Evolutionary conservation across 148 eudicot species (phyloP), one percentile per base, ranked within the genome.

Genomic region (Nepenthes gracilis): DNA sequence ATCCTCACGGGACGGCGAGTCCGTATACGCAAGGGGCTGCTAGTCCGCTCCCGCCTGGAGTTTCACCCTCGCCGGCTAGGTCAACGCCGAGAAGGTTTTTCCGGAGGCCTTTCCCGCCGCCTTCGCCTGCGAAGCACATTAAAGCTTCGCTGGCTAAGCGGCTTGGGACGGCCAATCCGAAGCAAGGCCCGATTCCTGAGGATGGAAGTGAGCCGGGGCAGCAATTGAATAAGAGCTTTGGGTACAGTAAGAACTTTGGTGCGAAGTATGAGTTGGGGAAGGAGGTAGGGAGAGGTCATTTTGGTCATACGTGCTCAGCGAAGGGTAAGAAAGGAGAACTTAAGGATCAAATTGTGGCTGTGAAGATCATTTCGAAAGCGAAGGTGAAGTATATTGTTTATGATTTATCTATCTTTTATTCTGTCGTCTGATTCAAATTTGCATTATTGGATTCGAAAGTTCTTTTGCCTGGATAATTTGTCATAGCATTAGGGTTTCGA

Each of bases 121-220:
- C 89, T 9, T 84, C 89, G 11, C 89, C 89, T 35, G 89, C 89
- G 52, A 84, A 84, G 78, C 89, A 81, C 57, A 84, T 84, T 33
- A 84, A 81, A 62, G 89, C 85, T 34, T 84, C 85, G 36, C 56
- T 84, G 2, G 81, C 73, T 47, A 81, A 75, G 71, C 75, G 85
- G 34, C 67, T 81, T 7, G 85, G 83, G 61, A 72, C 71, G 5
- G 65, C 57, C 47, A 76, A 71, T 74, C 79, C 73, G 13, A 79
- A 70, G 36, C 83, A 79, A 23, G 79, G 83, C 1, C 66, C 77
- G 35, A 82, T 82, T 35, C 87, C 83, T 10, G 87, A 82, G 61
- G 73, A 78, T 12, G 81, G 70, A 1, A 47, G 63, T 1, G 78
- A 43, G 58, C 23, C 63, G 6, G 66, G 36, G n/a, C 74, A 58